phyloP scores from a whole-genome alignment of 2,329 filamentous ascomycete genomes.

The Colletotrichum euphorbiae region DNA sequence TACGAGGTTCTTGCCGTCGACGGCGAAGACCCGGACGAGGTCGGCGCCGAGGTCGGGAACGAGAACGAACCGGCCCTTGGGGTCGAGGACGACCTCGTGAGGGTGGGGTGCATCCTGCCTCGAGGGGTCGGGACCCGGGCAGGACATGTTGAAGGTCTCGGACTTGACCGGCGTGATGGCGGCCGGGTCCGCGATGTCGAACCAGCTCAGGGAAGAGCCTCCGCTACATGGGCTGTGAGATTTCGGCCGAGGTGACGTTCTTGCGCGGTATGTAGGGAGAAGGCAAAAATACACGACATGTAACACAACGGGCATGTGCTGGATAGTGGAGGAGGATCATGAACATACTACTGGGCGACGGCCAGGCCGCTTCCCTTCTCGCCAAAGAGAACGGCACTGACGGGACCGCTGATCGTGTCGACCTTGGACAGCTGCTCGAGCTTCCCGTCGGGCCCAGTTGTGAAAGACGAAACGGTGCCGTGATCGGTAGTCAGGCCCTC shows the following conservation, averaged over 20 bases:
- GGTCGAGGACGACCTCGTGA: slow-evolving; percentile 74
- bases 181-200: slow-evolving; percentile 54
- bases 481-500: slow-evolving; percentile 63
- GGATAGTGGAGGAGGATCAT: too few relatives aligned
- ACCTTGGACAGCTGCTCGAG: slow-evolving; percentile 53
- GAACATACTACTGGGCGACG: slow-evolving; percentile 59
- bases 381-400: slow-evolving; percentile 59
- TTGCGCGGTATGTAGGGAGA: background rate
- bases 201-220: slow-evolving; percentile 57
- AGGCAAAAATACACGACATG: background rate
- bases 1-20: slow-evolving; percentile 61
- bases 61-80: slow-evolving; percentile 71
- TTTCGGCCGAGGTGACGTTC: background rate
- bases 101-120: slow-evolving; percentile 71
- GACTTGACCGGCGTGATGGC: slow-evolving; percentile 52
- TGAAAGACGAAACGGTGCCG: slow-evolving; percentile 60
- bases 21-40: slow-evolving; percentile 66
- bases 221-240: slow-evolving; percentile 45
- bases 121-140: slow-evolving; percentile 52
- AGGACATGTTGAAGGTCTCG: slow-evolving; percentile 53
- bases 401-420: slow-evolving; percentile 54
- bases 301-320: background rate
- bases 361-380: slow-evolving; percentile 53
- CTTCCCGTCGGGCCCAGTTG: slow-evolving; percentile 51
- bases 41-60: slow-evolving; percentile 76